Evolutionary conservation across 2,329 filamentous ascomycete species (phyloP), one percentile per base, ranked within the genome.

Genomic region (Acrocalymma vagum): DNA sequence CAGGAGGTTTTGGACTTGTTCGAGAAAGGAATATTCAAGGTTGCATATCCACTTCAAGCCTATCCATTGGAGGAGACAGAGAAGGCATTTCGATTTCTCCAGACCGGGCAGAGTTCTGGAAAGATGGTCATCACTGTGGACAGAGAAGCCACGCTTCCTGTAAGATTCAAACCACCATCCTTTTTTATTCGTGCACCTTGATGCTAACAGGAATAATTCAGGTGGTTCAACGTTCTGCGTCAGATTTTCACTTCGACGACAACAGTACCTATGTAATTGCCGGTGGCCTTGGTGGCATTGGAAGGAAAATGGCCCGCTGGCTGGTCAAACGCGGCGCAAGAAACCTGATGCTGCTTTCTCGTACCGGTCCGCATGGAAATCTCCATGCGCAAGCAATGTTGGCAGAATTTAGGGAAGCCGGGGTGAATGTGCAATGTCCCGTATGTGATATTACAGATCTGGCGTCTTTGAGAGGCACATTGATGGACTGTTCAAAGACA

Each of bases 241-340:
- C 29, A n/a, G 40, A 34, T 21, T 18, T 14, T 17, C 26, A 43
- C 4, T 51, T 58, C 29, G 16, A 40, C 14, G 15, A 21, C 11
- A 37, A 60, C 5, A 48, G 51, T 2, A 48, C 51, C n/a, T 65
- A 62, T 25, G 10, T 65, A 1, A 18, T 65, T 5, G 48, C 51
- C 22, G 60, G 59, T 6, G 60, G 53, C 5, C 48, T 56, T 3
- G 59, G 60, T 10, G 59, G 59, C 3, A 38, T 64, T 13, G 60
- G 62, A 9, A 42, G 55, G 15, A 49, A 48, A 14, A 42, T 64
- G 6, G 38, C 51, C 3, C 33, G 32, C 10, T 58, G 50, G 51
- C 49, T 64, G 40, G 43, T 49, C 10, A 29, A 38, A 11, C 31
- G 48, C 18, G 60, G 62, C 4, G 60, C 53, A 2, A 51, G 49